Evolutionary conservation across 2,329 filamentous ascomycete species (phyloP).

Genomic region (Venturia pyrina): DNA sequence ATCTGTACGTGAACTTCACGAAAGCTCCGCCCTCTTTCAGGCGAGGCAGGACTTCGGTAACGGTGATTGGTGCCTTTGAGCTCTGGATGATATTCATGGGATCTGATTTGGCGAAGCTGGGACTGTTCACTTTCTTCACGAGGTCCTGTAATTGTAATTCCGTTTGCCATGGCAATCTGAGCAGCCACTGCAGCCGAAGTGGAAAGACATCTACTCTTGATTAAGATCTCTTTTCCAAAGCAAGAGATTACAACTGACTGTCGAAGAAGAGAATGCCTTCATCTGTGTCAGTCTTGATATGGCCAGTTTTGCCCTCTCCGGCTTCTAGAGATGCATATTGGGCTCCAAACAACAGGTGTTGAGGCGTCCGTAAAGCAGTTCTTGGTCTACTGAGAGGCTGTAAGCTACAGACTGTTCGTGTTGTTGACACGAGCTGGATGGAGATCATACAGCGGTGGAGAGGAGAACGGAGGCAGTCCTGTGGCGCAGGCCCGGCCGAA

Average conservation of each 20-base stretch:
- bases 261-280: slow-evolving; percentile 87
- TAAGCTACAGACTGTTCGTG: not conserved
- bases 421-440: not conserved
- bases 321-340: slow-evolving; percentile 25
- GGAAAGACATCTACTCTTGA: slow-evolving; percentile 64
- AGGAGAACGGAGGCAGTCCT: not conserved
- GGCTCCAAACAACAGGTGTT: not conserved
- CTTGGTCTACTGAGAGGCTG: not conserved
- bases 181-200: slow-evolving; percentile 57
- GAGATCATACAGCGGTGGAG: not conserved
- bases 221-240: not conserved
- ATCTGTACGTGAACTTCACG: slow-evolving; percentile 65
- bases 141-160: slow-evolving; percentile 40
- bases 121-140: slow-evolving; percentile 34
- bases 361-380: not conserved
- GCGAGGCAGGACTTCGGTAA: slow-evolving; percentile 73
- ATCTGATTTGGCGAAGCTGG: slow-evolving; percentile 43
- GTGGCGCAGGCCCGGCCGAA: not conserved
- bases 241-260: slow-evolving; percentile 42
- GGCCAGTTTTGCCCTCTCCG: slow-evolving; percentile 61
- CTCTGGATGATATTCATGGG: slow-evolving; percentile 45
- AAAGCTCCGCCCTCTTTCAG: slow-evolving; percentile 90
- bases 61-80: slow-evolving; percentile 57
- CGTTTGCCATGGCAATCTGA: slow-evolving; percentile 41
- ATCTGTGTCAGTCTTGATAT: slow-evolving; percentile 65